Evolutionary conservation across 805 yeast species (phyloP), one percentile per base, ranked within the genome.

Genomic region (Clavispora asparagi): DNA sequence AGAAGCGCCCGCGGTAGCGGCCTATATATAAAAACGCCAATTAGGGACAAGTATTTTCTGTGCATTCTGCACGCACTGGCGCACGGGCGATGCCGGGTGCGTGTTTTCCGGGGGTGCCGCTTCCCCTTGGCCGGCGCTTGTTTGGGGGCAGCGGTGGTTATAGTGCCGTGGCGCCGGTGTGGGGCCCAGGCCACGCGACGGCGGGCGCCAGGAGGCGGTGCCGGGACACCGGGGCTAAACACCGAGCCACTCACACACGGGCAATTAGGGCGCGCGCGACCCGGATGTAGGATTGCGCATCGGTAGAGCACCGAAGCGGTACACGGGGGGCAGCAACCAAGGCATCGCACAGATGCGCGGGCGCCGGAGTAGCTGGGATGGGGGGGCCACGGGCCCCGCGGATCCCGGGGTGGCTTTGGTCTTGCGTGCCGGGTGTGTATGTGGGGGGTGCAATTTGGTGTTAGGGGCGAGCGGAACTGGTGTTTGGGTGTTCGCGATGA

Each of bases 41-140:
- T 27, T 17, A 27, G 29, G 44, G 44, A 28, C 38, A 10, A 41
- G 17, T 29, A 36, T 35, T 35, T 41, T 42, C 36, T 35, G 19
- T 42, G 44, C 44, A 42, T 25, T 35, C 44, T 19, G 19, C n/a
- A 14, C 45, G 19, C 39, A 29, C 23, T 25, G 31, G 33, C 46
- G 40, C 41, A 32, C 50, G 50, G 50, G 35, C 27, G 35, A 47
- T 40, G 19, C 37, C 50, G 50, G 50, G 36, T 43, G 35, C 35
- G 35, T 7, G 19, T 31, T 31, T 31, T 31, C 35, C 32, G 32
- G 32, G 32, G 32, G 32, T 30, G 7, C 32, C 32, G 32, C 11
- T 4, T 4, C 32, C 14, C 7, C 32, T 30, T 9, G 32, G 14
- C 32, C 39, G n/a, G 27, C 27, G 39, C 23, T 19, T 19, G 23